A percentile compares a stretch with the other conserved stretches of the same genome.
Evolutionary conservation across 2,329 filamentous ascomycete genomes (phyloP).

Genomic region (Microthyrium microscopicum): DNA sequence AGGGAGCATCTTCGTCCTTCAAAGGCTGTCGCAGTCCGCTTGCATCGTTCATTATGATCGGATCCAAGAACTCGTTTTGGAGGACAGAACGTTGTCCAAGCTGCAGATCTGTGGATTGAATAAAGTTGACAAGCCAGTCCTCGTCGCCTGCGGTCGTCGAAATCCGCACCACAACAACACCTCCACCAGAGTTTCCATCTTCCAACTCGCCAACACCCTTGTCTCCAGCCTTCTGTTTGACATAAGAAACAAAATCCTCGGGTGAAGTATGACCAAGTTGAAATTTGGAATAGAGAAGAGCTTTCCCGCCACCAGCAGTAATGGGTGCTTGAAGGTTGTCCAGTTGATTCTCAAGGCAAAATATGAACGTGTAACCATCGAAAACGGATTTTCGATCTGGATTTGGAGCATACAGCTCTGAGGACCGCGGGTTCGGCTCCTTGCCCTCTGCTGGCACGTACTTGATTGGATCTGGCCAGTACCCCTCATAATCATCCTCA

Average conservation of each 20-base stretch:
- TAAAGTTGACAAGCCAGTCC: slow-evolving; percentile 40
- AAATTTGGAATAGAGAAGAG: slow-evolving; percentile 44
- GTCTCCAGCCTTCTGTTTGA: slow-evolving; percentile 57
- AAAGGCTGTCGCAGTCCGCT: slow-evolving; percentile 53
- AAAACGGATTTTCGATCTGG: slow-evolving; percentile 53
- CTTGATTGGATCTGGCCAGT: slow-evolving; percentile 60
- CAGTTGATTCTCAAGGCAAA: slow-evolving; percentile 61
- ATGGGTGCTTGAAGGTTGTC: slow-evolving; percentile 60
- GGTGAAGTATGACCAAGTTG: slow-evolving; percentile 46
- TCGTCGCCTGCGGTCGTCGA: slow-evolving; percentile 21
- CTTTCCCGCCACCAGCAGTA: slow-evolving; percentile 68
- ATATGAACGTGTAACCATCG: slow-evolving; percentile 75
- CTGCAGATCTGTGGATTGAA: slow-evolving; percentile 49
- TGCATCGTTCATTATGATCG: slow-evolving; percentile 68
- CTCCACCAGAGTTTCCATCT: slow-evolving; percentile 44
- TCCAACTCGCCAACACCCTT: slow-evolving; percentile 52
- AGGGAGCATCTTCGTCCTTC: slow-evolving; percentile 1
- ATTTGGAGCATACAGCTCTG: slow-evolving; percentile 58
- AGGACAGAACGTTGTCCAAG: slow-evolving; percentile 72
- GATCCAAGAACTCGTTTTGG: slow-evolving; percentile 83
- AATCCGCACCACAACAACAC: slow-evolving; percentile 58
- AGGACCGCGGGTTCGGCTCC: slow-evolving; percentile 54
- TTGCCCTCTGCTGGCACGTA: slow-evolving; percentile 59
- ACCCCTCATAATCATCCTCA: slow-evolving; percentile 60
- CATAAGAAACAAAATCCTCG: slow-evolving; percentile 61